phyloP scores from a whole-genome alignment of 1,284 basidiomycete species.

The Marasmius sp. region DNA sequence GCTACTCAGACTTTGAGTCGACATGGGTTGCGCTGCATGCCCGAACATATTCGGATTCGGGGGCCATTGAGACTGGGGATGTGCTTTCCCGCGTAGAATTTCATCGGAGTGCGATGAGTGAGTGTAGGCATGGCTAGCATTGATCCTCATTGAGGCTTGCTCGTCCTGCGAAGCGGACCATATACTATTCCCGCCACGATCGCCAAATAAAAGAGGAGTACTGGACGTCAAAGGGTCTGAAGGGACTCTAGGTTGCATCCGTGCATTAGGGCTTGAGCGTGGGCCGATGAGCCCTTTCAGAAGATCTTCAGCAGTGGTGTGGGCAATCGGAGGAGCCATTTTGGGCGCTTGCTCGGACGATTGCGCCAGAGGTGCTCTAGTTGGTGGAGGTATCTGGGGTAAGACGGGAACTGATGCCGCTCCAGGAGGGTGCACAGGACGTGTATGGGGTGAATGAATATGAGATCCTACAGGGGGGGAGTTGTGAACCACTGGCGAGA shows the following conservation, averaged over 20 bases:
- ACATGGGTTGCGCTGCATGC: constrained; percentile 24
- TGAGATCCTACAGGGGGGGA: neutral
- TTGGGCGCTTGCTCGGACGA: neutral
- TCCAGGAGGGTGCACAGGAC: constrained; percentile 4
- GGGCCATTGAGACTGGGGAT: neutral
- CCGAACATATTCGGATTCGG: constrained; percentile 18
- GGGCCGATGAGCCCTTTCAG: constrained; percentile 19
- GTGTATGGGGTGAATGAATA: neutral
- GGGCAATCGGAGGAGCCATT: constrained; percentile 7
- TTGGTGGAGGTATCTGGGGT: neutral
- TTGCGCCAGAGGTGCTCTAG: neutral
- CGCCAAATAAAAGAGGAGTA: constrained; percentile 43
- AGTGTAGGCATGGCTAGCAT: constrained; percentile 11
- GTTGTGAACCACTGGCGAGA: neutral
- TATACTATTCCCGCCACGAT: constrained; percentile 45
- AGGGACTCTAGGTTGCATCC: constrained; percentile 20
- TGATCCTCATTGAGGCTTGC: constrained; percentile 31
- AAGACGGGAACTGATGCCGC: constrained; percentile 2
- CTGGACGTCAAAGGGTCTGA: constrained; percentile 33
- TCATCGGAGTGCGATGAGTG: neutral
- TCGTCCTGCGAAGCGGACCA: constrained; percentile 56
- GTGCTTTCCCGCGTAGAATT: neutral
- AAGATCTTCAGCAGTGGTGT: constrained; percentile 23
- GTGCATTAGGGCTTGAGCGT: constrained; percentile 49
- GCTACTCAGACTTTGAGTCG: constrained; percentile 25